These are phyloP conservation scores for Ophiosphaerella narmari DNA, from an alignment of 2,329 filamentous ascomycete species.

Conservation along the genomic window DNA sequence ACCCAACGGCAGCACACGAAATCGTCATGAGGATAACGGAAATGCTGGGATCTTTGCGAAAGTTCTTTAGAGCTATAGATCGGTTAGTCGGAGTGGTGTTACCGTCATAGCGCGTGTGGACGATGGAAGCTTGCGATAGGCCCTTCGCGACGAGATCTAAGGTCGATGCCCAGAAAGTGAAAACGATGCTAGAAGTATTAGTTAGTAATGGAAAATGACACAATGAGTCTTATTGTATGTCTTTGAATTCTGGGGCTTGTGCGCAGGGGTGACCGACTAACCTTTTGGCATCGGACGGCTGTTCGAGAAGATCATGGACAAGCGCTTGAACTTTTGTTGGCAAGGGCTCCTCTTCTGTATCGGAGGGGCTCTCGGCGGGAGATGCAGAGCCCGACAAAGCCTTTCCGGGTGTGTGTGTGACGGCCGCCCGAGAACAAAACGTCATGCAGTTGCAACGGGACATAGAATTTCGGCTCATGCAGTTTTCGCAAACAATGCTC, in stretches of 20 bases:
- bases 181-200: conserved; percentile 50
- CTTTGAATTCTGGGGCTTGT: too few relatives aligned
- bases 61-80: conserved; percentile 40
- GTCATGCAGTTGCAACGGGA: conserved; percentile 14
- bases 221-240: too few relatives aligned
- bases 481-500: conserved; percentile 17
- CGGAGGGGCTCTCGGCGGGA: background rate
- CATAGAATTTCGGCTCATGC: conserved; percentile 2
- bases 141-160: conserved; percentile 53
- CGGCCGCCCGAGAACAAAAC: background rate
- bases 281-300: conserved; percentile 43
- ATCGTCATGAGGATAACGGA: conserved; percentile 55
- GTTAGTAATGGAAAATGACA: too few relatives aligned
- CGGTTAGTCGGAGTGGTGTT: conserved; percentile 51
- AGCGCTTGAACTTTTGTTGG: conserved; percentile 43
- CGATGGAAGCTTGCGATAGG: conserved; percentile 41
- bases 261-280: conserved; percentile 15
- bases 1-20: conserved; percentile 59
- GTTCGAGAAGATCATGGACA: conserved; percentile 35
- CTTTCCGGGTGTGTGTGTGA: too few relatives aligned
- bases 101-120: conserved; percentile 54
- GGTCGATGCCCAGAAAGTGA: conserved; percentile 56
- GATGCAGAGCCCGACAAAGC: background rate
- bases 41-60: conserved; percentile 45
- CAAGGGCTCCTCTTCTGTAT: background rate